phyloP scores from a whole-genome alignment of 106 monocot species.

The Cymbidium sinense region DNA sequence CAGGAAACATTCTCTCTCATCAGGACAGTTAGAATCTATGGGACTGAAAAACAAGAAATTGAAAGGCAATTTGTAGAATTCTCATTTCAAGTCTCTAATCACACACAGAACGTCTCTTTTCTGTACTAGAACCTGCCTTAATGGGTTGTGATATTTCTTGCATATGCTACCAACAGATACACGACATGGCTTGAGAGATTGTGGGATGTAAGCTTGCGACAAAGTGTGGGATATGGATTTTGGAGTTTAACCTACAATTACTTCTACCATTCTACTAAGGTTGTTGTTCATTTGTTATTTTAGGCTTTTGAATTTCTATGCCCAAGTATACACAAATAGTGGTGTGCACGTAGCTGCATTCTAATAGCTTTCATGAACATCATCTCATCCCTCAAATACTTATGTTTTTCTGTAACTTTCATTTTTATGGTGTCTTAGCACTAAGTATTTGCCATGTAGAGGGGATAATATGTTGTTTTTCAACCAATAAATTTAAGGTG shows the following conservation, averaged over 20 bases:
- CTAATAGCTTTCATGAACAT: neutral
- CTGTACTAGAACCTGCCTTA: neutral
- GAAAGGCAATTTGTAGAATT: slow-evolving; percentile 32
- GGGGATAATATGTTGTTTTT: neutral
- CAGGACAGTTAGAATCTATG: slow-evolving; percentile 87
- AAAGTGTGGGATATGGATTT: slow-evolving; percentile 76
- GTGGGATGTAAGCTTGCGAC: slow-evolving; percentile 65
- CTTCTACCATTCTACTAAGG: slow-evolving; percentile 93
- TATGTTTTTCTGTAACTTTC: neutral
- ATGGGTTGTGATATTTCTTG: neutral
- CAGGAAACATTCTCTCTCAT: slow-evolving; percentile 79
- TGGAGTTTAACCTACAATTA: slow-evolving; percentile 78
- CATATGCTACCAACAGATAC: slow-evolving; percentile 39
- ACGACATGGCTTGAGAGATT: slow-evolving; percentile 57
- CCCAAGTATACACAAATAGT: neutral
- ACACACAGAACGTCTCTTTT: neutral
- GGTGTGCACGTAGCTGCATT: neutral
- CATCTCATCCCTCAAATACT: neutral
- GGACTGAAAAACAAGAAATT: slow-evolving; percentile 84
- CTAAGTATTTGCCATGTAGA: neutral
- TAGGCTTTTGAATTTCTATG: neutral
- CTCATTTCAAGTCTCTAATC: neutral
- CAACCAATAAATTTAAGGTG: neutral
- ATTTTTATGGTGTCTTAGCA: neutral
- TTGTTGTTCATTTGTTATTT: slow-evolving; percentile 14